A percentile compares a stretch with the other conserved stretches of the same genome.
phyloP scores from a whole-genome alignment of 2,329 filamentous ascomycete genomes.

The Fusarium continuum region DNA sequence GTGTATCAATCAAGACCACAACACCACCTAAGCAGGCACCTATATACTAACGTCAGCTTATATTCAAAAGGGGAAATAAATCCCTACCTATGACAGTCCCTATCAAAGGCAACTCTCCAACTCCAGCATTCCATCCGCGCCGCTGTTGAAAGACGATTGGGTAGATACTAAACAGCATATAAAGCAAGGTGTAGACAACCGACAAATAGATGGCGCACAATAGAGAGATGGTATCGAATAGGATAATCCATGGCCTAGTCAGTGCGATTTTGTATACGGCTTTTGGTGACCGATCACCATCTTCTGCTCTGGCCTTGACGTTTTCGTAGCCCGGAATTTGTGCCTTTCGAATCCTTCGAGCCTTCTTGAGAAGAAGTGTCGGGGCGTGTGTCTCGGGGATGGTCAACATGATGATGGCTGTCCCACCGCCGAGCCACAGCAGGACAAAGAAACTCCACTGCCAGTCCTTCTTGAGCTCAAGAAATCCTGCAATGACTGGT shows the following conservation, averaged over 20 bases:
- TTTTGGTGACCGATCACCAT: slow-evolving; percentile 8
- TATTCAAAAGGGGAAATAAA: neutral
- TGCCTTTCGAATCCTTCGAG: slow-evolving; percentile 27
- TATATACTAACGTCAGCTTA: neutral
- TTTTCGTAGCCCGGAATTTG: slow-evolving; percentile 27
- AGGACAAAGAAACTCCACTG: slow-evolving; percentile 47
- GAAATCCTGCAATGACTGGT: slow-evolving; percentile 70
- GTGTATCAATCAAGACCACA: slow-evolving; percentile 28
- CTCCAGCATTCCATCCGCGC: slow-evolving; percentile 31
- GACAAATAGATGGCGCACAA: slow-evolving; percentile 84
- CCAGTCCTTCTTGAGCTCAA: slow-evolving; percentile 74
- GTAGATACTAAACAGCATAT: slow-evolving; percentile 76
- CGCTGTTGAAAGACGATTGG: slow-evolving; percentile 70
- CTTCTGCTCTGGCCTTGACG: slow-evolving; percentile 23
- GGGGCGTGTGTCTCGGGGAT: slow-evolving; percentile 87
- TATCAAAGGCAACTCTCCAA: slow-evolving; percentile 33
- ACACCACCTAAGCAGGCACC: slow-evolving; percentile 27
- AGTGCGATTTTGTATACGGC: slow-evolving; percentile 74
- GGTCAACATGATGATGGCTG: slow-evolving; percentile 80
- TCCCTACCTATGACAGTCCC: slow-evolving; percentile 29
- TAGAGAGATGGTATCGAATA: slow-evolving; percentile 85
- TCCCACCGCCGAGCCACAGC: slow-evolving; percentile 80
- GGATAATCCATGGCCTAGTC: slow-evolving; percentile 70
- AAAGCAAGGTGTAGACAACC: slow-evolving; percentile 74
- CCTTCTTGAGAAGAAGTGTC: slow-evolving; percentile 63